Evolutionary conservation across 352 stramenopile genomes (phyloP).

Genomic region (Globisporangium camurandrum): DNA sequence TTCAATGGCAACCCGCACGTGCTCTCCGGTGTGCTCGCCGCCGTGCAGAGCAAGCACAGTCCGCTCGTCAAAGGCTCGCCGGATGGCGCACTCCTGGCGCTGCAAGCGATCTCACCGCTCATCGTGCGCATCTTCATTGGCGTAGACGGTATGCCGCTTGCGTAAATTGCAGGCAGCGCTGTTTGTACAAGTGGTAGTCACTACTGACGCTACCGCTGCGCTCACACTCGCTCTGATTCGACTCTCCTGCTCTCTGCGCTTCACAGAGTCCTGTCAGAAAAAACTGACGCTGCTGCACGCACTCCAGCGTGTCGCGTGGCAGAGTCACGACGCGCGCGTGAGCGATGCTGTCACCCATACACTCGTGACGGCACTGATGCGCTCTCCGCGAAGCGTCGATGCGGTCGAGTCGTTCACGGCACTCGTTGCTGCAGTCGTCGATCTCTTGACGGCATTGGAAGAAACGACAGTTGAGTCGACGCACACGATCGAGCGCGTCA

Average conservation of each 20-base stretch:
- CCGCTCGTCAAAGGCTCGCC: constrained; percentile 3
- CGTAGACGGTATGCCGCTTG: constrained; percentile 9
- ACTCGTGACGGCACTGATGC: constrained; percentile 26
- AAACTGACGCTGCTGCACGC: constrained; percentile 29
- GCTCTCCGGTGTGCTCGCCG: constrained; percentile 32
- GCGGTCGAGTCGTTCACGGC: constrained; percentile 19
- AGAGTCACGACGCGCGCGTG: constrained; percentile 6
- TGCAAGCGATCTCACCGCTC: constrained; percentile 25
- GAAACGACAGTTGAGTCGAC: constrained; percentile 1
- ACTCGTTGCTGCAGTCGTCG: constrained; percentile 31
- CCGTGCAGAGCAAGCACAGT: constrained; percentile 16
- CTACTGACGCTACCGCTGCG: neutral
- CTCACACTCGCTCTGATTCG: no score
- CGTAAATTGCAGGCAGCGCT: no score
- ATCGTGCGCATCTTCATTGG: constrained; percentile 28
- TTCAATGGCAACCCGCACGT: constrained; percentile 32
- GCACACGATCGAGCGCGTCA: constrained; percentile 5
- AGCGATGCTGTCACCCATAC: constrained; percentile 8
- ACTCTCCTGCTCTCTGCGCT: no score
- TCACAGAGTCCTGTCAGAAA: constrained; percentile 11
- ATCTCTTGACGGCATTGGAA: constrained; percentile 19
- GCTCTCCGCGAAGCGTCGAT: constrained; percentile 19
- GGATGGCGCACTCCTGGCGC: neutral
- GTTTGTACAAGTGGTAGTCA: no score
- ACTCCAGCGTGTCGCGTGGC: constrained; percentile 36